These are phyloP conservation scores for Sporisorium exsertum DNA, from an alignment of 1,284 basidiomycete genomes.

Conservation along the genomic window DNA sequence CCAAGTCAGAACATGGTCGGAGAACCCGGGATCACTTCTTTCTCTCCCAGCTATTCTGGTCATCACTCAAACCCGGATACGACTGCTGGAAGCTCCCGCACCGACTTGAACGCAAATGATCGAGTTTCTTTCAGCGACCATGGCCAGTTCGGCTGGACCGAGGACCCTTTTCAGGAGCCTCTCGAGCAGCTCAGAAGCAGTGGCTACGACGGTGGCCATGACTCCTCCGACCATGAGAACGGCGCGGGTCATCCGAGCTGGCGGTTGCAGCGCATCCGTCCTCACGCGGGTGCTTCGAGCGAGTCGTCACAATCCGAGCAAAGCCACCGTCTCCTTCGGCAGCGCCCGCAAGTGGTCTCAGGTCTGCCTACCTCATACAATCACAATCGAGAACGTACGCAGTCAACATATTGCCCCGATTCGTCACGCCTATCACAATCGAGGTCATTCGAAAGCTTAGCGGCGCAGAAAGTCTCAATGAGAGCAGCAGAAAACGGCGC, in stretches of 20 bases:
- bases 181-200: conserved; percentile 17
- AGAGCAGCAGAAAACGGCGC: background rate
- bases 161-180: conserved; percentile 9
- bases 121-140: background rate
- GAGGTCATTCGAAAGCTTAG: background rate
- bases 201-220: background rate
- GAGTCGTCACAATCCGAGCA: background rate
- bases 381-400: conserved; percentile 1
- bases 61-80: background rate
- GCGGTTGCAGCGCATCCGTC: background rate
- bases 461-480: background rate
- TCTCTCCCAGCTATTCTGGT: background rate
- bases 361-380: conserved; percentile 22
- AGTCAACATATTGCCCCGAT: background rate
- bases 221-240: background rate
- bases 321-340: background rate
- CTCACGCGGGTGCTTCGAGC: background rate
- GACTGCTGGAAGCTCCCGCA: background rate
- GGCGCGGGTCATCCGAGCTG: background rate
- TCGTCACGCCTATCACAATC: background rate
- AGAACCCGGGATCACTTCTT: background rate
- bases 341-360: conserved; percentile 10
- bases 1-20: background rate
- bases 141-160: background rate
- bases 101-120: background rate